Conservation (phyloP, 768 basidiomycete genomes). For the Hirschioporus abietinus region DNA sequence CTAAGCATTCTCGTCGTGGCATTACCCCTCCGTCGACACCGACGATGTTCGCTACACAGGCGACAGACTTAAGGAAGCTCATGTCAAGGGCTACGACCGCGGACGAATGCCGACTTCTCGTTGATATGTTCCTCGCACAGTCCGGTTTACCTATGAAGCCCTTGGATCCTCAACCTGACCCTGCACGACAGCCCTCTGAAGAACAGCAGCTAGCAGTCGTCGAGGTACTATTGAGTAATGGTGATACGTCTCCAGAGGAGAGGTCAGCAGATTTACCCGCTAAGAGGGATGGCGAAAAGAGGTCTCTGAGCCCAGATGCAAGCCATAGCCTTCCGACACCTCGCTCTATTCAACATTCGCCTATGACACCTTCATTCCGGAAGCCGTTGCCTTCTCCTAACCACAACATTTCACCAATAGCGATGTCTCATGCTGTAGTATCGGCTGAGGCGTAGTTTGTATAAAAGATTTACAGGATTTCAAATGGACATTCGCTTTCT, state of each 20-base stretch:
- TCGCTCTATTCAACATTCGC: neutral
- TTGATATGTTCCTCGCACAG: constrained; percentile 75
- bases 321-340: neutral
- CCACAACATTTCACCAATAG: neutral
- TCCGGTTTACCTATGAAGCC: constrained; percentile 34
- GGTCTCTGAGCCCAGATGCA: neutral
- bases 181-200: neutral
- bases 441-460: neutral
- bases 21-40: neutral
- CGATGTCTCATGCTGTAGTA: neutral
- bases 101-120: constrained; percentile 79
- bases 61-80: constrained; percentile 63
- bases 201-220: constrained; percentile 9
- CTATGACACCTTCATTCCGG: neutral
- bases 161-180: constrained; percentile 15
- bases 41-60: constrained; percentile 22
- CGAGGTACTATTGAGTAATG: constrained; percentile 10
- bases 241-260: neutral
- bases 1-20: constrained; percentile 1
- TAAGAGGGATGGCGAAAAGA: neutral
- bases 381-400: neutral
- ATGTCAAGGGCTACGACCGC: constrained; percentile 64
- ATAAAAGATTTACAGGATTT: neutral
- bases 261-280: neutral
- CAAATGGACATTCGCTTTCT: neutral